A percentile compares a stretch with the other conserved stretches of the same genome.
Evolutionary conservation across 2,329 filamentous ascomycete species (phyloP).

Genomic region (Aureobasidium sp.): DNA sequence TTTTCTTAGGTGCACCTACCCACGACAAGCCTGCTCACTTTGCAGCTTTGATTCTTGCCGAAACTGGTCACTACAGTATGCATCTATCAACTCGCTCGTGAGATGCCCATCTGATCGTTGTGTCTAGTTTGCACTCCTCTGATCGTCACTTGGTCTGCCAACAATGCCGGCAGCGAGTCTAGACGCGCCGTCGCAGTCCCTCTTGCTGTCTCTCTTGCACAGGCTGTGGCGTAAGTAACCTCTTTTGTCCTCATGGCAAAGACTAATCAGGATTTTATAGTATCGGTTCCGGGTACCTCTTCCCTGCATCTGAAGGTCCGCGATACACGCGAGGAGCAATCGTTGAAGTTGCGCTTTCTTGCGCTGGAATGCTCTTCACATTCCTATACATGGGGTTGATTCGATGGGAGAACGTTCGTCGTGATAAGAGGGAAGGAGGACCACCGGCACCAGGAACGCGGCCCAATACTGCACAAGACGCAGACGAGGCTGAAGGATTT

Average conservation of each 20-base stretch:
- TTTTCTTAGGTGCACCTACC: conserved; percentile 17
- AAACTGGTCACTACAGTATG: conserved; percentile 18
- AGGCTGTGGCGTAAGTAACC: conserved; percentile 15
- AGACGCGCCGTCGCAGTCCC: conserved; percentile 18
- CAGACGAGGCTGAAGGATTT: conserved; percentile 18
- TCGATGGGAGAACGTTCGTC: conserved; percentile 16
- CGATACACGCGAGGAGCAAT: conserved; percentile 11
- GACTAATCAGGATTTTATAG: too few relatives aligned
- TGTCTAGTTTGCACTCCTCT: conserved; percentile 16
- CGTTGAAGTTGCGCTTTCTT: conserved; percentile 16
- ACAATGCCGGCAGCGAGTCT: conserved; percentile 19
- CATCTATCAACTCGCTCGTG: neutral
- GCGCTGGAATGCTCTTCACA: conserved; percentile 14
- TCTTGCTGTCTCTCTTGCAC: conserved; percentile 16
- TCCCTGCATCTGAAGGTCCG: too few relatives aligned
- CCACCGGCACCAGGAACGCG: conserved; percentile 9
- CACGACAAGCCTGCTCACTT: conserved; percentile 18
- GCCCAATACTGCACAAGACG: conserved; percentile 16
- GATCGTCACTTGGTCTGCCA: conserved; percentile 19
- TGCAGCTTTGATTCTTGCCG: conserved; percentile 16
- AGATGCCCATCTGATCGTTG: neutral
- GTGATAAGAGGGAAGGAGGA: conserved; percentile 16
- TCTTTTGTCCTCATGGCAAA: neutral
- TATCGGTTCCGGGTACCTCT: too few relatives aligned
- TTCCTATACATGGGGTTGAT: conserved; percentile 18